These are phyloP conservation scores for Zasmidium angulare DNA, from an alignment of 2,329 filamentous ascomycete species.

Conservation along the genomic window DNA sequence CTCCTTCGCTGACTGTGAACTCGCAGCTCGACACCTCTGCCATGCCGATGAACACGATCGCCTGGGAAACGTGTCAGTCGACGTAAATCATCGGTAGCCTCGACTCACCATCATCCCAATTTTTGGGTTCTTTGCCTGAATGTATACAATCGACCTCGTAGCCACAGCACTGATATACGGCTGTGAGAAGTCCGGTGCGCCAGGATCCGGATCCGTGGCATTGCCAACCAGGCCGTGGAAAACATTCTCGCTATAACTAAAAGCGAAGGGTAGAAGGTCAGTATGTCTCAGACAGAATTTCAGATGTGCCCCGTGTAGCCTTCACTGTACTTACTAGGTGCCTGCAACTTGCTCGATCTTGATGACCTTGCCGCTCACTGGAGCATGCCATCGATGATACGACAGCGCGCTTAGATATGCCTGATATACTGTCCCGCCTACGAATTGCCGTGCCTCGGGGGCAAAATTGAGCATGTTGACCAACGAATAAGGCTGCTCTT, in stretches of 20 bases:
- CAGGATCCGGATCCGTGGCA: neutral
- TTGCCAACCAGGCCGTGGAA: neutral
- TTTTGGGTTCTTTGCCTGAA: constrained; percentile 64
- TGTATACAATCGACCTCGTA: constrained; percentile 66
- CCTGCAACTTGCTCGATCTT: constrained; percentile 41
- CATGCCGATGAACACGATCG: constrained; percentile 71
- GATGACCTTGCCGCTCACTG: constrained; percentile 60
- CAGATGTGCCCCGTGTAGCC: too few relatives aligned
- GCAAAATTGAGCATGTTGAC: constrained; percentile 53
- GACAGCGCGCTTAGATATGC: constrained; percentile 65
- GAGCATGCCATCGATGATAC: constrained; percentile 71
- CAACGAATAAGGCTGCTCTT: constrained; percentile 64
- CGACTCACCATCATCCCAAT: constrained; percentile 59
- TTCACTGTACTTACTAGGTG: neutral
- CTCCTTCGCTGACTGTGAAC: constrained; percentile 64
- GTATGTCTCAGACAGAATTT: too few relatives aligned
- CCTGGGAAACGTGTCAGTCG: constrained; percentile 27
- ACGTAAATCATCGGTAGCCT: too few relatives aligned
- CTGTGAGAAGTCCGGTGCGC: neutral
- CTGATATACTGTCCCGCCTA: constrained; percentile 66
- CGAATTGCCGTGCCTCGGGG: constrained; percentile 53
- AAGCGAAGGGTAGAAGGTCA: too few relatives aligned
- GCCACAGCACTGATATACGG: constrained; percentile 63
- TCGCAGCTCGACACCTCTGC: constrained; percentile 71
- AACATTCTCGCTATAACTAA: neutral